Conservation (phyloP, 1,284 basidiomycete genomes). For the Ustanciosporium gigantosporum region DNA sequence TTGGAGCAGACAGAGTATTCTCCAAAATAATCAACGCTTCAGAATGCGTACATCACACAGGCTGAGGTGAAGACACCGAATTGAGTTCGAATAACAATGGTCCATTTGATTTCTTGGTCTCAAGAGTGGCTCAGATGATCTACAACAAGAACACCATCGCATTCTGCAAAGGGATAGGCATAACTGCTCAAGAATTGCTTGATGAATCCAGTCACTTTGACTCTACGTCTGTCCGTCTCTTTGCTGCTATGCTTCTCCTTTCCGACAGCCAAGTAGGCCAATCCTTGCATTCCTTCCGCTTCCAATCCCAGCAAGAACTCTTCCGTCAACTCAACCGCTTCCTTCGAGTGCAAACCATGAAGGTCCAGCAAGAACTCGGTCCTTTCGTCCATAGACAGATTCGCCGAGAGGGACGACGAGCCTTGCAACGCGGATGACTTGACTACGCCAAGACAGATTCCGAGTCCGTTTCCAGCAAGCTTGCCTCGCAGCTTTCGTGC, state of each 20-base stretch:
- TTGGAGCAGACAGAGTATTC: too few relatives aligned
- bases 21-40: too few relatives aligned
- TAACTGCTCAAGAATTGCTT: slow-evolving; percentile 87
- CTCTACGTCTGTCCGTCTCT: slow-evolving; percentile 76
- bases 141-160: slow-evolving; percentile 83
- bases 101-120: too few relatives aligned
- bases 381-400: slow-evolving; percentile 65
- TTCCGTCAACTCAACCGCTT: slow-evolving; percentile 87
- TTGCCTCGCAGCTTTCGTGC: slow-evolving; percentile 78
- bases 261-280: slow-evolving; percentile 79
- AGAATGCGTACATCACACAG: too few relatives aligned
- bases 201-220: slow-evolving; percentile 79
- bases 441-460: slow-evolving; percentile 53
- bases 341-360: slow-evolving; percentile 75
- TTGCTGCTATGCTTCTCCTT: slow-evolving; percentile 93
- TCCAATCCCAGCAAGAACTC: slow-evolving; percentile 82
- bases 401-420: slow-evolving; percentile 36
- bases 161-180: slow-evolving; percentile 85
- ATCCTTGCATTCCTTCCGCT: slow-evolving; percentile 75
- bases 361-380: slow-evolving; percentile 69
- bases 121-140: slow-evolving; percentile 66
- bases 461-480: slow-evolving; percentile 74
- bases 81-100: too few relatives aligned
- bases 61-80: too few relatives aligned
- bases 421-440: slow-evolving; percentile 18